Evolutionary conservation across 176 grass and related monocot species (phyloP).

Genomic region (Bolboschoenus planiculmis): DNA sequence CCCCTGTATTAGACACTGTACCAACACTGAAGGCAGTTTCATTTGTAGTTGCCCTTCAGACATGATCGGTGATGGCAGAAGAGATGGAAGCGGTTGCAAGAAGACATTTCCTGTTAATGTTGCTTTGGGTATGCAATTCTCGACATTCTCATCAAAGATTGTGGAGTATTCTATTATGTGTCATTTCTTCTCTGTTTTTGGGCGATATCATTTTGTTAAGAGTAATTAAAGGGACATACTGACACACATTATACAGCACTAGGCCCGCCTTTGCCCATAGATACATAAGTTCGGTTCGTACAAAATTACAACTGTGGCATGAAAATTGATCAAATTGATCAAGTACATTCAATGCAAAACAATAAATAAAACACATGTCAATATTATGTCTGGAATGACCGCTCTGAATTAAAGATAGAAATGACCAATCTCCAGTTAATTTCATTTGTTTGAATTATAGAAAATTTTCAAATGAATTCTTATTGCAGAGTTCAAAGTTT

Average conservation of each 20-base stretch:
- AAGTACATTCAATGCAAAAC: no score
- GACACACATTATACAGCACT: no score
- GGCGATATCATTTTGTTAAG: neutral
- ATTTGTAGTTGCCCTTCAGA: slow-evolving; percentile 6
- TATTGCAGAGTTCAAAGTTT: neutral
- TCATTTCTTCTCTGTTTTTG: neutral
- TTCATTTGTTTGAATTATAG: neutral
- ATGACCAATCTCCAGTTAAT: neutral
- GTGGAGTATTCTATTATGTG: neutral
- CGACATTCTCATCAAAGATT: neutral
- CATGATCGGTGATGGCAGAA: slow-evolving; percentile 14
- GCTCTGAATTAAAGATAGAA: neutral
- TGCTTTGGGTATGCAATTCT: neutral
- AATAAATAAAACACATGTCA: neutral
- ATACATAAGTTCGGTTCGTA: no score
- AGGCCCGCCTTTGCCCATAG: no score
- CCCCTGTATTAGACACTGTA: neutral
- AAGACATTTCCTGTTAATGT: neutral
- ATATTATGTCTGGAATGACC: neutral
- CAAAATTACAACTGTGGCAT: neutral
- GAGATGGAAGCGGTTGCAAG: slow-evolving; percentile 17
- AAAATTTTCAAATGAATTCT: neutral
- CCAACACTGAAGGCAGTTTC: neutral
- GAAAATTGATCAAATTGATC: no score
- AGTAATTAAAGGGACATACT: no score